These are phyloP conservation scores for Mycena galericulata DNA, from an alignment of 768 basidiomycete species.

Conservation along the genomic window DNA sequence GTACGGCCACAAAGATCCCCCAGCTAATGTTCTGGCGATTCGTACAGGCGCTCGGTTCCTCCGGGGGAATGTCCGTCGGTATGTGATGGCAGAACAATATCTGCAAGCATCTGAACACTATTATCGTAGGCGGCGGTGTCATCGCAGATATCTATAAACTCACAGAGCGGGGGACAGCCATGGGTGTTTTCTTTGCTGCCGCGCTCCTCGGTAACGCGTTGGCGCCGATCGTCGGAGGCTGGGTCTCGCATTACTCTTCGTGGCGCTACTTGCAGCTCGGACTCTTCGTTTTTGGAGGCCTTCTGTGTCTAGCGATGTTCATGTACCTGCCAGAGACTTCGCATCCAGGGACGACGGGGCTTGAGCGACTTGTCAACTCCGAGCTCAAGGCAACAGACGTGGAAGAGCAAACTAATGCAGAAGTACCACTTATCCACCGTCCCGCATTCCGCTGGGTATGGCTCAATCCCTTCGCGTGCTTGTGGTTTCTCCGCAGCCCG, in stretches of 20 bases:
- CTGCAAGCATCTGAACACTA: neutral
- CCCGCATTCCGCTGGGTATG: slow-evolving; percentile 48
- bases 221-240: slow-evolving; percentile 70
- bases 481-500: slow-evolving; percentile 68
- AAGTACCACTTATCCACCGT: neutral
- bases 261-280: slow-evolving; percentile 72
- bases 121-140: slow-evolving; percentile 52
- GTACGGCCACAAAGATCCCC: slow-evolving; percentile 54
- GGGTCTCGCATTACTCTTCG: slow-evolving; percentile 70
- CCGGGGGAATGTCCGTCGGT: slow-evolving; percentile 67
- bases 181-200: slow-evolving; percentile 56
- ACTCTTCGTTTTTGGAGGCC: slow-evolving; percentile 55
- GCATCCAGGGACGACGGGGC: slow-evolving; percentile 67
- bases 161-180: slow-evolving; percentile 65
- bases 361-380: slow-evolving; percentile 56
- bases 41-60: slow-evolving; percentile 74
- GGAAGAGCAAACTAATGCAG: neutral
- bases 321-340: slow-evolving; percentile 75
- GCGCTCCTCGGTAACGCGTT: slow-evolving; percentile 69
- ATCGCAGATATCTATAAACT: slow-evolving; percentile 76
- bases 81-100: neutral
- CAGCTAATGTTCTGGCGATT: slow-evolving; percentile 71
- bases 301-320: slow-evolving; percentile 53
- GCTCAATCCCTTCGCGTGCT: slow-evolving; percentile 69
- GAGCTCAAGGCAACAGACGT: slow-evolving; percentile 11